Base-by-base conservation (phyloP, 2,329 filamentous ascomycete genomes). In the Pyrenochaeta sp. region DNA sequence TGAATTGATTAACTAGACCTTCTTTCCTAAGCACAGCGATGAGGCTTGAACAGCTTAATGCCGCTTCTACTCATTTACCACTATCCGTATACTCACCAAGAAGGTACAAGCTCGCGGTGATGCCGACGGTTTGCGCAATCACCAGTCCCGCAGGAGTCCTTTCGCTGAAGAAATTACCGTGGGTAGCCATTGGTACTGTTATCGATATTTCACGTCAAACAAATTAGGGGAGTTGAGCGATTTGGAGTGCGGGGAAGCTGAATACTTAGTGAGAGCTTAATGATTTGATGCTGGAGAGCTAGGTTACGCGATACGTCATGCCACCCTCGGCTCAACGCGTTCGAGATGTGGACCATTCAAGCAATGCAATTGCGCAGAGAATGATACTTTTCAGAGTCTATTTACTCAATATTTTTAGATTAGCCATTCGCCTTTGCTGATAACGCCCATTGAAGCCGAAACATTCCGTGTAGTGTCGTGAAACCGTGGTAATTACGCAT, bases 31-130 rank as follows among this genome's bases (percentile, higher is more conserved):
- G 35, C 3, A 4, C 12, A 20, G 11, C 17, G 10, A 11, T 17
- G 17, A 9, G n/a, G 33, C n/a, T 2, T 20, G 6, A 12, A 11
- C 20, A 7, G 33, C 7, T 37, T 17, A 10, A 37, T 10, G 7
- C 33, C 17, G 18, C 20, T 17, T 37, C 12, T 37, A 10, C 12
- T 15, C 35, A 20, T 37, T 17, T 20, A 4, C 3, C 4, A 17
- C 30, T 41, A 31, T 12, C n/a, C 20, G 43, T 36, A 23, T 17
- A 47, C 69, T 39, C 58, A 78, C 78, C 78, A n/a, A 75, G 67
- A 2, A 82, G 64, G 49, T 80, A 77, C 18, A 81, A 78, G 32
- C 82, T 79, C 40, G 80, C 63, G 29, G 84, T 82, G 56, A 87
- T 77, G 50, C 82, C 81, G 5, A 83, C 64, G 9, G 79, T 77